Base-by-base conservation (phyloP, 2,329 filamentous ascomycete genomes). In the Pseudocercospora musae region DNA sequence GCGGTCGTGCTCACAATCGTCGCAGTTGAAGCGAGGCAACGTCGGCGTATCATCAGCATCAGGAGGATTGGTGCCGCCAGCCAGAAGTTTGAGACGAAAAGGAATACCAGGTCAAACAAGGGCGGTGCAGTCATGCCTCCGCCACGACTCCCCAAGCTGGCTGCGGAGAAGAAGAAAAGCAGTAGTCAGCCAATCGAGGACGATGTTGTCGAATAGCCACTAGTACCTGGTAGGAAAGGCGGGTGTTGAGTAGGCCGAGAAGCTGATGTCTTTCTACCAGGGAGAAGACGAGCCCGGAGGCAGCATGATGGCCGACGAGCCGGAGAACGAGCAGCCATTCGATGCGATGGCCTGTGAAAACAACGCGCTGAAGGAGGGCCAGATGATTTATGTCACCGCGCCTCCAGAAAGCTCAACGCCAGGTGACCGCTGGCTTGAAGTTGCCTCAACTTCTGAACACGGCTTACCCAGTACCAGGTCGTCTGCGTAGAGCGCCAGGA, bases 71-170 rank as follows among this genome's bases (percentile, higher is more conserved):
- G n/a, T n/a, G n/a, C n/a, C n/a, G n/a, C n/a, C n/a, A n/a, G n/a
- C n/a, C n/a, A n/a, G n/a, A n/a, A n/a, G n/a, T n/a, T 77, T 10
- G 58, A 77, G 15, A 83, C 81, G 1, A 75, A 77, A 33, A 73
- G 71, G 55, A 84, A 84, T 66, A 84, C 81, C 8, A 75, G 78
- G 48, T 80, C 79, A 69, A 84, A 84, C 70, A 83, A 82, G 62
- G 77, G 78, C 50, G 78, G 77, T 23, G 75, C 77, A 15, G 69
- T 82, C 23, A 70, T 78, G 57, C 80, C 81, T 49, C 72, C 69
- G n/a, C 66, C 78, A 8, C 75, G 78, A 31, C 70, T 84, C 10
- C 71, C 75, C 23, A 79, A 79, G 60, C 71, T 83, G 9, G 71
- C 72, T 20, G 62, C 62, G 15, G 64, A 66, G 21, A 52, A 66